Percentiles rank a stretch among this genome's conserved stretches.
Evolutionary conservation across 345 rosid species (phyloP).

Genomic region (Citrus trifoliata): DNA sequence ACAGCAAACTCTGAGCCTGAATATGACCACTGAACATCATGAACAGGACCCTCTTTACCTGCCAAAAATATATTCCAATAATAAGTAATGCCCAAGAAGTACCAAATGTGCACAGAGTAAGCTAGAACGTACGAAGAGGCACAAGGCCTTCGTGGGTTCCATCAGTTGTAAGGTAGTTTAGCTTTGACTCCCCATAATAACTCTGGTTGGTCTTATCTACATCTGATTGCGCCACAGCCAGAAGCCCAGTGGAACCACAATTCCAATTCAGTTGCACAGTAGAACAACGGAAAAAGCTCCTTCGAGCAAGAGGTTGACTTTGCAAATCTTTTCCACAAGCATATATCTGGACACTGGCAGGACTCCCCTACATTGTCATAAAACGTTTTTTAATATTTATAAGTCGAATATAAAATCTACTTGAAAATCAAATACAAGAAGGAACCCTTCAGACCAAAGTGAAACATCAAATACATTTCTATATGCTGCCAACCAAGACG

Average conservation of each 20-base stretch:
- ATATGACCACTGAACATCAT: slow-evolving; percentile 95
- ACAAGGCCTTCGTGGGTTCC: slow-evolving; percentile 88
- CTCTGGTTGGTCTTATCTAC: slow-evolving; percentile 96
- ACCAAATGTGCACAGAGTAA: slow-evolving; percentile 3
- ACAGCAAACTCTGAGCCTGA: slow-evolving; percentile 94
- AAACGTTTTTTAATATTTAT: neutral
- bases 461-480: neutral
- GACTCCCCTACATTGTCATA: slow-evolving; percentile 56
- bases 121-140: slow-evolving; percentile 67
- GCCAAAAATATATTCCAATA: slow-evolving; percentile 23
- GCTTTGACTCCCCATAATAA: slow-evolving; percentile 91
- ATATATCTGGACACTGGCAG: slow-evolving; percentile 94
- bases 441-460: neutral
- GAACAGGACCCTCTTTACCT: slow-evolving; percentile 98
- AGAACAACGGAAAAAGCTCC: slow-evolving; percentile 85
- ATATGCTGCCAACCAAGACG: neutral
- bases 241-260: slow-evolving; percentile 80
- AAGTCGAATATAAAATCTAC: neutral
- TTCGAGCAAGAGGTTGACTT: slow-evolving; percentile 74
- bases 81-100: slow-evolving; percentile 26
- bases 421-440: neutral
- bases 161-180: slow-evolving; percentile 85
- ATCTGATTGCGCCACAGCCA: slow-evolving; percentile 82
- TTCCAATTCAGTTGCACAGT: slow-evolving; percentile 87
- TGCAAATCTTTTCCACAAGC: slow-evolving; percentile 54